Evolutionary conservation across 2,329 filamentous ascomycete species (phyloP).

Genomic region (Colletotrichum orbiculare): DNA sequence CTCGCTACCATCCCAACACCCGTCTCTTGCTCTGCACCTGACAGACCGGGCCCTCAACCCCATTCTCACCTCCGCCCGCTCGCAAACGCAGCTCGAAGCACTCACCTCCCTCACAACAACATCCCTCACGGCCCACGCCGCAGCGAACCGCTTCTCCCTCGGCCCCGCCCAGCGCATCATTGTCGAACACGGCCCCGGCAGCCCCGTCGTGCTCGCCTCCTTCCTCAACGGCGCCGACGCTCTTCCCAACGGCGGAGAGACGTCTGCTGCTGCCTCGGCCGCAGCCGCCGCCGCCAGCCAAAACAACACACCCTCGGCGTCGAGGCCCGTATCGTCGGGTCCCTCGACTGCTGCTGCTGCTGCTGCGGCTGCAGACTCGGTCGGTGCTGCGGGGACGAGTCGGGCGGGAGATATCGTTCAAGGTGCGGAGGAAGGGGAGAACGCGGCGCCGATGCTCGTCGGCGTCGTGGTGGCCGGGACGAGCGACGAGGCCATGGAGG

Average conservation of each 20-base stretch:
- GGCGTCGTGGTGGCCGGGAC: slow-evolving; percentile 64
- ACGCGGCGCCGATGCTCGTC: slow-evolving; percentile 62
- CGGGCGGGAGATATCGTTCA: slow-evolving; percentile 10
- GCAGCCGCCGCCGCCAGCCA: slow-evolving; percentile 3
- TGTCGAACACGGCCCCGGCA: slow-evolving; percentile 63
- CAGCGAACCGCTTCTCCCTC: slow-evolving; percentile 63
- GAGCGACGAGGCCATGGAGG: slow-evolving; percentile 60
- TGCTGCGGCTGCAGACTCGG: slow-evolving; percentile 4
- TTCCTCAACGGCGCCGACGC: slow-evolving; percentile 54
- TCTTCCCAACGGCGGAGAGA: slow-evolving; percentile 28
- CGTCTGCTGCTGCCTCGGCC: slow-evolving; percentile 8
- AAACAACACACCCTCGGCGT: slow-evolving; percentile 15
- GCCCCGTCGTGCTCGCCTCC: slow-evolving; percentile 56
- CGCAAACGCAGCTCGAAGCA: slow-evolving; percentile 57
- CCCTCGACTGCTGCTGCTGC: slow-evolving; percentile 7
- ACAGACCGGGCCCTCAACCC: slow-evolving; percentile 67
- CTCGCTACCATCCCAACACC: slow-evolving; percentile 60
- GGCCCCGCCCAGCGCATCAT: slow-evolving; percentile 67
- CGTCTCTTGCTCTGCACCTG: slow-evolving; percentile 65
- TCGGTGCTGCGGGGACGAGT: slow-evolving; percentile 19
- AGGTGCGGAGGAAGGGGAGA: neutral
- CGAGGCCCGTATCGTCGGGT: slow-evolving; percentile 18
- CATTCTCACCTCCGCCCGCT: slow-evolving; percentile 64
- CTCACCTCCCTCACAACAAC: slow-evolving; percentile 64
- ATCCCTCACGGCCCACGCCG: slow-evolving; percentile 64